Base-by-base conservation (phyloP, 306 rosid species). In the Quercus berberidifolia region DNA sequence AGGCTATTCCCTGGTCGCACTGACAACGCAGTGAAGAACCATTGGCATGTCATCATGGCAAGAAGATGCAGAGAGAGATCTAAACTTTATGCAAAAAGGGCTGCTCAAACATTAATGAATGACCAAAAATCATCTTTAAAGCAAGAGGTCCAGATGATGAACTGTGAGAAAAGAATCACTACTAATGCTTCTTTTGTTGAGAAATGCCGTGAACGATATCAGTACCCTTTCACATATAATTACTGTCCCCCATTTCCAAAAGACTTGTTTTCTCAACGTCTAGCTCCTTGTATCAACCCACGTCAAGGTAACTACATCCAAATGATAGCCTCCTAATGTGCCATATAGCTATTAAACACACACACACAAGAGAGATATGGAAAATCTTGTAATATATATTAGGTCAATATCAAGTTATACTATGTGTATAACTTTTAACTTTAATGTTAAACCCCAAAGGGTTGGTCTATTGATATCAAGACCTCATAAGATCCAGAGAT, bases 41-140 rank as follows among this genome's bases (percentile, higher is more conserved):
- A 95, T 64, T 95, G 99, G 98, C 99, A 95, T 69, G 99, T 95
- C 8, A 92, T 93, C 87, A 93, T 92, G 98, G 97, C 99, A 1
- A 84, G 99, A 60, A 84, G 83, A 31, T 84, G 92, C 38, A 69
- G 94, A 52, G 92, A 89, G 68, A 87, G 81, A 14, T 90, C 93
- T 1, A 92, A 91, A 75, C 79, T 83, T 73, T 84, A 80, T 59
- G 78, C 90, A 74, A 91, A 80, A 80, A 89, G 82, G 19, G 58
- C 72, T 41, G 81, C 69, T 25, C 83, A 80, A 12, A 60, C 55
- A 4, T 28, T 67, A 6, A 9, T 25, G 59, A 56, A 30, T 31
- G 60, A 67, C 5, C 72, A 74, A 3, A 54, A 63, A 57, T 73
- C 65, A 5, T 69, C 81, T 69, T 80, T 71, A 64, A 72, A 81